Base-by-base conservation (phyloP, 2,329 filamentous ascomycete species). In the Fusarium pseudoanthophilum region DNA sequence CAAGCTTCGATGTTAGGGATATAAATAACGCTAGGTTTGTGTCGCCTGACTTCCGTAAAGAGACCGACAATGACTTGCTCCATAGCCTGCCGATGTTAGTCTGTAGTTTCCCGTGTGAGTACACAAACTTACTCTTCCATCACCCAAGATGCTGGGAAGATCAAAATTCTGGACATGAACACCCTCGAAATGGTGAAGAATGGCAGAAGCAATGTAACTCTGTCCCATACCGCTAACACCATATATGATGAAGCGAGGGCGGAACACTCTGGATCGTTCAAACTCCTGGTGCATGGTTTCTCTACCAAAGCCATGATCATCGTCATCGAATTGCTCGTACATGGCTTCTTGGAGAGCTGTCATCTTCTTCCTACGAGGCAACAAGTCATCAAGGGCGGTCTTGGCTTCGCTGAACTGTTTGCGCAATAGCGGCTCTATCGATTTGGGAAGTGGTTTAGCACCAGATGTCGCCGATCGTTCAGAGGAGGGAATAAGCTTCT, bases 141-240 rank as follows among this genome's bases (percentile, higher is more conserved):
- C 96, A 64, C 92, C 94, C 67, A 97, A 87, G 64, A 99, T 87
- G 21, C 93, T 96, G 2, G 95, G 91, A 64, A 99, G 87, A 81
- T 98, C 97, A 81, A 99, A 97, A 60, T 93, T 95, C 80, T 98
- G 95, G 6, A 99, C 93, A 83, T 98, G 95, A 5, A 98, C 88
- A 32, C 95, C 94, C 82, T 99, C 96, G 61, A 99, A 92, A 79
- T 97, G 92, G 81, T 97, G 94, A 72, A 98, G 85, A 58, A 98
- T 85, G 10, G 95, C 96, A 53, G 92, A 91, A 36, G 94, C 91
- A 43, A 99, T 86, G 78, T 99, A 98, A 55, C 92, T 90, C 80
- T 99, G 97, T 2, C 97, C 96, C 95, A 98, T 98, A 15, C 96
- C 96, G 49, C 90, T 87, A 15, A 87, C 81, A n/a, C 96, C 96